Evolutionary conservation across 495 filamentous ascomycete genomes (phyloP).

Genomic region (Pyrenopolyporus hunteri): DNA sequence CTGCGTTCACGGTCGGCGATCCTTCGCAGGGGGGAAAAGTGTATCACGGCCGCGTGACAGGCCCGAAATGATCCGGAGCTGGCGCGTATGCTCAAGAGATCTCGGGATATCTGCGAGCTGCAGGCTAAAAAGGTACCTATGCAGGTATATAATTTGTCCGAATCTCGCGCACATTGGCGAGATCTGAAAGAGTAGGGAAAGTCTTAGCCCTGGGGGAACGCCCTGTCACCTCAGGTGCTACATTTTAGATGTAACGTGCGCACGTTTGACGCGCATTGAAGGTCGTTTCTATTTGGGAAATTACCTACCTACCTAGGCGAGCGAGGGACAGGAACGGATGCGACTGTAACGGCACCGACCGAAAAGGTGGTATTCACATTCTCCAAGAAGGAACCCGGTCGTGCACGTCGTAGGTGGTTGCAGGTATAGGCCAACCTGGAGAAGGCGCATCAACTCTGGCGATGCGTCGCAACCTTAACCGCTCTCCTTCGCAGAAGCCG

Average conservation of each 20-base stretch:
- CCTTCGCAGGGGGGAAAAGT: slow-evolving; percentile 3
- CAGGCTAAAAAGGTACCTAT: too few relatives aligned
- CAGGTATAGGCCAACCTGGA: neutral
- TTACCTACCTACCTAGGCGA: too few relatives aligned
- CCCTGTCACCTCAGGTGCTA: slow-evolving; percentile 11
- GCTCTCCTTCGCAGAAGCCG: neutral
- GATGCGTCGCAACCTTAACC: too few relatives aligned
- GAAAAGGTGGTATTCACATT: slow-evolving; percentile 18
- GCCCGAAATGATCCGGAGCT: neutral
- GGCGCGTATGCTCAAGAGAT: slow-evolving; percentile 5
- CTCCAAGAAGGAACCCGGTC: slow-evolving; percentile 10
- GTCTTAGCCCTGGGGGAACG: too few relatives aligned
- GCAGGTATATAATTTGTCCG: neutral
- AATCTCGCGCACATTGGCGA: slow-evolving; percentile 12
- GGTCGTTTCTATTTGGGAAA: slow-evolving; percentile 20
- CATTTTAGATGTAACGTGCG: slow-evolving; percentile 25
- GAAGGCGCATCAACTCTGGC: too few relatives aligned
- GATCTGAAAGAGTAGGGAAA: too few relatives aligned
- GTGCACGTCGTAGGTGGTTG: slow-evolving; percentile 1
- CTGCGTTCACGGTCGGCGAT: slow-evolving; percentile 25
- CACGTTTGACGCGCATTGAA: slow-evolving; percentile 36
- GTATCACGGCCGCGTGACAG: neutral
- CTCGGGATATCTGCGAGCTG: slow-evolving; percentile 24
- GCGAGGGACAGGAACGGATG: neutral
- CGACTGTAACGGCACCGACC: neutral